Conservation (phyloP, 2,329 filamentous ascomycete species). For the Colletotrichum lupini region DNA sequence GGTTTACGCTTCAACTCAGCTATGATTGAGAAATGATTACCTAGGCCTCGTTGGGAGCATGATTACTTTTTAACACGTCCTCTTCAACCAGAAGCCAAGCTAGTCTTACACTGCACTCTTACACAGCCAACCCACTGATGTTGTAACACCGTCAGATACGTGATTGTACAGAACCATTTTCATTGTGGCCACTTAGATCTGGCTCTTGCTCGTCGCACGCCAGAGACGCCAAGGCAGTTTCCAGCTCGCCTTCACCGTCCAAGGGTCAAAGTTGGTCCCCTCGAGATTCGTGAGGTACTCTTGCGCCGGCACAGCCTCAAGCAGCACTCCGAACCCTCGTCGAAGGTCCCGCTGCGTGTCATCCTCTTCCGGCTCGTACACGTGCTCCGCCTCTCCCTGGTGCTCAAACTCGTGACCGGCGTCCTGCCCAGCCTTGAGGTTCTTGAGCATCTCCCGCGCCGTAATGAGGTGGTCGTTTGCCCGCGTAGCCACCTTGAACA, state of each 20-base stretch:
- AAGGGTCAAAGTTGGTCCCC: constrained; percentile 85
- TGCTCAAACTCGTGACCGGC: constrained; percentile 92
- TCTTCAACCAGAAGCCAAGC: background rate
- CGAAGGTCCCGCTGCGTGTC: constrained; percentile 57
- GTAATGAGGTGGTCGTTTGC: constrained; percentile 97
- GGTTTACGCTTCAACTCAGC: background rate
- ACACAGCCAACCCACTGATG: background rate
- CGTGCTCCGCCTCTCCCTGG: constrained; percentile 77
- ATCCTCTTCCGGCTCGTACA: constrained; percentile 54
- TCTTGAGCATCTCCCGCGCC: constrained; percentile 88
- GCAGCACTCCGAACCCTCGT: constrained; percentile 80
- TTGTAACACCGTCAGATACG: background rate
- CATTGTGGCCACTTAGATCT: constrained; percentile 49
- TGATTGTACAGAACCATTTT: background rate
- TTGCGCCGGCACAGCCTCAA: constrained; percentile 82
- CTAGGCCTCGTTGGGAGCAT: background rate
- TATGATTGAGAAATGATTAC: background rate
- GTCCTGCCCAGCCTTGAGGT: constrained; percentile 77
- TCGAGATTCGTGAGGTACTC: constrained; percentile 85
- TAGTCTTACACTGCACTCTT: constrained; percentile 20
- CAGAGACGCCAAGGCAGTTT: constrained; percentile 83
- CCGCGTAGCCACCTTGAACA: constrained; percentile 91
- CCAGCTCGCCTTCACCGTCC: constrained; percentile 77
- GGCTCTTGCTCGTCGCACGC: constrained; percentile 61
- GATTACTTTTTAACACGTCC: background rate